Evolutionary conservation across 306 rosid species (phyloP), one percentile per base, ranked within the genome.

Genomic region (Citrullus colocynthis): DNA sequence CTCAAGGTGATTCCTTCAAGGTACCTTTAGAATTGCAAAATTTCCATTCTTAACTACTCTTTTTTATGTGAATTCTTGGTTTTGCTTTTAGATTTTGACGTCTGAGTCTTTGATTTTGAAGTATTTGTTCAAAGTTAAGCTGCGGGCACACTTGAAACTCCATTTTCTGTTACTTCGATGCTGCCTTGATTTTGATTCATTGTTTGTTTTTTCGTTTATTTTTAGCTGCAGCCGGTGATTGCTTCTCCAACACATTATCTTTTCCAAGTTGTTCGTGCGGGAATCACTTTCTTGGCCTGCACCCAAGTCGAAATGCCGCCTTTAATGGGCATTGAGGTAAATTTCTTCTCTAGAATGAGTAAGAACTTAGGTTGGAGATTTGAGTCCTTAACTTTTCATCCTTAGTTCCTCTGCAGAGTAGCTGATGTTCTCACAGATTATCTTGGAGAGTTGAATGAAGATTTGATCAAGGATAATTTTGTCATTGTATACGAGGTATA

Each of bases 291-390:
- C 88, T 86, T 95, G 84, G 99, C 99, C 4, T 90, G 99, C 87
- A 86, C 93, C 20, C 99, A 95, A 86, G 97, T 89, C 80, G 99
- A 95, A 80, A 95, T 95, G 99, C 93, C 97, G 6, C 99, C 99
- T 74, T 76, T 95, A 82, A 90, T 95, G 99, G 99, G 89, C 57
- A 92, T 89, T 82, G 97, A 95, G 93, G 99, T 95, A 67, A 83
- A 67, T 69, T 6, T 81, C 45, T 45, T 17, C 28, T 65, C 63
- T 54, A 20, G 65, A 8, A n/a, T 11, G n/a, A 52, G 60, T 44
- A 13, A 48, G 64, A 1, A 52, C 77, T 28, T 41, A 39, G 3
- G 42, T 81, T 18, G 51, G 21, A 39, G 79, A 24, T 7, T 44
- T 71, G 77, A 76, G 73, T 58, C 17, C 57, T 83, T 84, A 76